Percentiles rank a stretch among this genome's conserved stretches.
These are phyloP conservation scores for Linnemannia elongata DNA, from an alignment of 192 early-diverging fungal genomes.

Conservation along the genomic window DNA sequence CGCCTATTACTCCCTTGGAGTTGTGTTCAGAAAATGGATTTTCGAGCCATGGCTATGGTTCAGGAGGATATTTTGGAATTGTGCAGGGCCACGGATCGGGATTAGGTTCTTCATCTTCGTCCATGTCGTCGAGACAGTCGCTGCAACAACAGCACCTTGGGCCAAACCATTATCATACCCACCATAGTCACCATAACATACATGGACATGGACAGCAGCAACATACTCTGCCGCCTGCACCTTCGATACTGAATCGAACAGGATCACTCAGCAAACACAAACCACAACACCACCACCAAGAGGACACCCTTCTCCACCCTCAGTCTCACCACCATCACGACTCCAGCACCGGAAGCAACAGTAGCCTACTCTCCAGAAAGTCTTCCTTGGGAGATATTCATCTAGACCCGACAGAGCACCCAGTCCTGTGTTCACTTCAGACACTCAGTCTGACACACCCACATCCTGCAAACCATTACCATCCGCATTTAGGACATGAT, in stretches of 20 bases:
- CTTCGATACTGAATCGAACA: background rate
- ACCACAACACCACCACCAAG: constrained; percentile 11
- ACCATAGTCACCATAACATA: background rate
- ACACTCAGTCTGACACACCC: constrained; percentile 42
- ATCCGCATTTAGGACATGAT: constrained; percentile 50
- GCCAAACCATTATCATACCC: constrained; percentile 11
- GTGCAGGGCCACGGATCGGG: background rate
- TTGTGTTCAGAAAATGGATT: constrained; percentile 20
- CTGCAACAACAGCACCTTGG: background rate
- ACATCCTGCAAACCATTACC: constrained; percentile 37
- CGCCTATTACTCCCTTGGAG: constrained; percentile 47
- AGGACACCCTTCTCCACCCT: background rate
- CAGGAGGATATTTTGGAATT: background rate
- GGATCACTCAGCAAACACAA: background rate
- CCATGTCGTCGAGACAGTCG: background rate
- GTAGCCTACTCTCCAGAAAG: background rate
- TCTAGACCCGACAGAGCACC: constrained; percentile 41
- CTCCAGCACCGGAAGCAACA: background rate
- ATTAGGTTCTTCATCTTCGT: background rate
- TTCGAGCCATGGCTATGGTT: background rate
- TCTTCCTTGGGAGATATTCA: constrained; percentile 16
- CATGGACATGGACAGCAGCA: background rate
- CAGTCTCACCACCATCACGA: background rate
- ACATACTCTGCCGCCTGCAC: background rate
- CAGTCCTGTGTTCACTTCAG: constrained; percentile 35